Percentiles rank a stretch among this genome's conserved stretches.
These are phyloP conservation scores for Scheffersomyces segobiensis DNA, from an alignment of 1,139 yeast genomes.

Conservation along the genomic window DNA sequence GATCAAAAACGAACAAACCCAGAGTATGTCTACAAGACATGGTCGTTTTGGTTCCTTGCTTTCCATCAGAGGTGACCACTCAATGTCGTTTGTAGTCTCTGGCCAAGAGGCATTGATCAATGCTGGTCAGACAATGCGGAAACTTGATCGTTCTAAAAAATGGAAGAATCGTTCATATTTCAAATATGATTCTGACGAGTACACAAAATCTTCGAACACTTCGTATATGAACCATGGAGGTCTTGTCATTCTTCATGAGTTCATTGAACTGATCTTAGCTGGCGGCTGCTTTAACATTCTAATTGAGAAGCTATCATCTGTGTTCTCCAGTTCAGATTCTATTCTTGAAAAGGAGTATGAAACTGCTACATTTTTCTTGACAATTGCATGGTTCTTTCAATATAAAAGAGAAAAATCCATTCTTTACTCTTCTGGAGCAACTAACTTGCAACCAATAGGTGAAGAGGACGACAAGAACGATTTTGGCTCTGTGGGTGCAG, in stretches of 20 bases:
- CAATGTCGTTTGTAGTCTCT: conserved; percentile 63
- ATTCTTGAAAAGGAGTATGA: conserved; percentile 35
- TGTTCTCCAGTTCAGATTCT: conserved; percentile 40
- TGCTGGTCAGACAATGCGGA: conserved; percentile 43
- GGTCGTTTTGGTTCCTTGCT: conserved; percentile 88
- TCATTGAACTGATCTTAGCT: conserved; percentile 52
- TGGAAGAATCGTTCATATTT: conserved; percentile 56
- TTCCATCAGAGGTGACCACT: conserved; percentile 61
- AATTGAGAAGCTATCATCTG: conserved; percentile 51
- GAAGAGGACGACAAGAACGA: conserved; percentile 33
- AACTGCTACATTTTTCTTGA: conserved; percentile 52
- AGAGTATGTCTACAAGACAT: conserved; percentile 69
- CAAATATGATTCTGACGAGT: conserved; percentile 47
- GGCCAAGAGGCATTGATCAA: conserved; percentile 69
- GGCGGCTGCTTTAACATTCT: conserved; percentile 79
- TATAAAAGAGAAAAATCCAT: conserved; percentile 30
- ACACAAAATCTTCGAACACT: conserved; percentile 19
- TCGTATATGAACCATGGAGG: conserved; percentile 9
- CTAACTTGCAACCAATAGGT: not conserved
- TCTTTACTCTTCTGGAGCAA: not conserved
- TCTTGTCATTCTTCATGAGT: conserved; percentile 43
- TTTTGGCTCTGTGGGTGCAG: conserved; percentile 66
- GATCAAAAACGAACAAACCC: conserved; percentile 50
- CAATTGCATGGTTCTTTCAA: conserved; percentile 69
- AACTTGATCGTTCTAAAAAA: conserved; percentile 65